These are phyloP conservation scores for Aspergillus campestris DNA, from an alignment of 495 filamentous ascomycete species.

Conservation along the genomic window DNA sequence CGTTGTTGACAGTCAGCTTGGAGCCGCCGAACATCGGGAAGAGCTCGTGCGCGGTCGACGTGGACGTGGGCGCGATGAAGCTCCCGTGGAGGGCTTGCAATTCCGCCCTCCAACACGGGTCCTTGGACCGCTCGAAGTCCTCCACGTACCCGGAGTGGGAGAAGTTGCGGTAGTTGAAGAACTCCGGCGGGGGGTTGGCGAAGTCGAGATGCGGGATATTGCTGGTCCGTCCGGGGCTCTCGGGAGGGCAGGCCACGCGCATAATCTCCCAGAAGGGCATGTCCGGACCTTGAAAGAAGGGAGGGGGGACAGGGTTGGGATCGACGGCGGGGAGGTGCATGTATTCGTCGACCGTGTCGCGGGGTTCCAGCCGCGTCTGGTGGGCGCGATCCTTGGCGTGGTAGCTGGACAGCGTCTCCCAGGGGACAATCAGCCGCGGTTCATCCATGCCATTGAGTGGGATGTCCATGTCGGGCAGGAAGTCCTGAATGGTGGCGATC, in stretches of 20 bases:
- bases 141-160: conserved; percentile 45
- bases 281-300: background rate
- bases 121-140: conserved; percentile 49
- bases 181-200: conserved; percentile 19
- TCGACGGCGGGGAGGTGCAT: conserved; percentile 4
- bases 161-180: conserved; percentile 25
- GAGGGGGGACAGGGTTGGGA: background rate
- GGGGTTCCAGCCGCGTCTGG: background rate
- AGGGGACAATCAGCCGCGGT: conserved; percentile 56
- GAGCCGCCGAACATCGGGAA: conserved; percentile 62
- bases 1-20: conserved; percentile 63
- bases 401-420: conserved; percentile 51
- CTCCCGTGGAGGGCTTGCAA: conserved; percentile 53
- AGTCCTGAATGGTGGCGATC: conserved; percentile 44
- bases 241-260: conserved; percentile 44
- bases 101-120: conserved; percentile 51
- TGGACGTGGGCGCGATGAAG: conserved; percentile 51
- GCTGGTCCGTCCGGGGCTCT: conserved; percentile 40
- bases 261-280: conserved; percentile 46
- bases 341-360: conserved; percentile 25
- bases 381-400: conserved; percentile 39
- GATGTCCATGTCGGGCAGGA: conserved; percentile 61
- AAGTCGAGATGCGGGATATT: conserved; percentile 27
- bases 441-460: conserved; percentile 62
- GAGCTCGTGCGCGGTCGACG: conserved; percentile 44